Evolutionary conservation across 345 rosid genomes (phyloP), one percentile per base, ranked within the genome.

Genomic region (Firmiana major): DNA sequence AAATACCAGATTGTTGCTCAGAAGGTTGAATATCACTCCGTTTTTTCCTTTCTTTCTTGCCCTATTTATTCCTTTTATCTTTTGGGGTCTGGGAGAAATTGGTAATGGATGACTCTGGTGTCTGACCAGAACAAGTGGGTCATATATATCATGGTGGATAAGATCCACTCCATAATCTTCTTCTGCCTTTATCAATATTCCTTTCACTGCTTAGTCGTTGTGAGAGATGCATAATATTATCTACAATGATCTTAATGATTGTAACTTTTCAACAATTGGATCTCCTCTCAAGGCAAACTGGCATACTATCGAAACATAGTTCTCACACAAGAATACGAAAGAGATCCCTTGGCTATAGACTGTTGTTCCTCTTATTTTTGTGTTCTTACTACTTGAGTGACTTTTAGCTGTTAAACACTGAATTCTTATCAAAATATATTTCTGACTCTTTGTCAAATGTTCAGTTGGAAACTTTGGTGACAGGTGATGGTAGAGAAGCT

Each of bases 391-490:
- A 58, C 11, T 60, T 24, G 19, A 74, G 31, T 55, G 57, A 77
- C 58, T 51, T 75, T 7, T 22, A 31, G 19, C 60, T 65, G 6
- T 63, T 48, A 54, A 55, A 51, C 21, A 45, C 15, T 77, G 13
- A 53, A 58, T 31, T 7, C 51, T 51, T 63, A 40, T 28, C 22
- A 42, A 57, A 43, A 19, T 77, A n/a, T 57, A 5, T 73, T 73
- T 59, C 76, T 85, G 58, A 84, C 40, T 68, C 34, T 38, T 16
- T 22, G 58, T 83, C 43, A 54, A 73, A 72, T 86, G 83, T 85
- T 77, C 91, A 96, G 98, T 83, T 96, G 89, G 99, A 96, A 81
- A 86, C 88, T 63, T 83, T 91, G 84, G 90, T 91, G 75, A 79
- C 87, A n/a, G 84, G 76, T 78, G 94, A 88, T 77, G 87, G 87